Evolutionary conservation across 257 asterid genomes (phyloP).

Genomic region (Lycium ferocissimum): DNA sequence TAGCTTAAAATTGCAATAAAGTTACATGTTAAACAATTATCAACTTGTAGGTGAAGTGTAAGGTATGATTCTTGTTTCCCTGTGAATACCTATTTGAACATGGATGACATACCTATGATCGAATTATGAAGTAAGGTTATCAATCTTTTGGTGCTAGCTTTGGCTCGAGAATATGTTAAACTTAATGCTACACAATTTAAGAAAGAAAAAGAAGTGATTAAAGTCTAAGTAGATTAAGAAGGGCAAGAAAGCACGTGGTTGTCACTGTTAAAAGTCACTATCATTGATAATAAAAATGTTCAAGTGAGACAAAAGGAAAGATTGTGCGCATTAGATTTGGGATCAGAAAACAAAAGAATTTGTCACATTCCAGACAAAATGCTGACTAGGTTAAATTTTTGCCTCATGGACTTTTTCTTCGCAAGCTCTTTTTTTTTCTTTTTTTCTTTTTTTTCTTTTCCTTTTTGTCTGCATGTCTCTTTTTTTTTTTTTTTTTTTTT

Average conservation of each 20-base stretch:
- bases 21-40: not conserved
- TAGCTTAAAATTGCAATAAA: too few species aligned
- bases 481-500: not conserved
- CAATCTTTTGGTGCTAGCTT: not conserved
- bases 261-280: conserved; percentile 15
- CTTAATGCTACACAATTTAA: not conserved
- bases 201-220: not conserved
- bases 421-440: not conserved
- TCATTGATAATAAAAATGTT: not conserved
- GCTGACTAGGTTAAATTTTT: not conserved
- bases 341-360: conserved; percentile 2
- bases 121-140: conserved; percentile 11
- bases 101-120: conserved; percentile 12
- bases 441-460: not conserved
- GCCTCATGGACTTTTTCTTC: not conserved
- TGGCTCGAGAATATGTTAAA: not conserved
- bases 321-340: conserved; percentile 19
- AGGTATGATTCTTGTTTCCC: not conserved
- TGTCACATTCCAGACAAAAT: not conserved
- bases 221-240: conserved; percentile 12
- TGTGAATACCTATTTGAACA: not conserved
- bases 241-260: not conserved
- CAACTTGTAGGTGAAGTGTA: not conserved
- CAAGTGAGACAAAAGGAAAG: conserved; percentile 20
- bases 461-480: not conserved